Evolutionary conservation across 106 monocot genomes (phyloP), one percentile per base, ranked within the genome.

Genomic region (Gastrodia elata): DNA sequence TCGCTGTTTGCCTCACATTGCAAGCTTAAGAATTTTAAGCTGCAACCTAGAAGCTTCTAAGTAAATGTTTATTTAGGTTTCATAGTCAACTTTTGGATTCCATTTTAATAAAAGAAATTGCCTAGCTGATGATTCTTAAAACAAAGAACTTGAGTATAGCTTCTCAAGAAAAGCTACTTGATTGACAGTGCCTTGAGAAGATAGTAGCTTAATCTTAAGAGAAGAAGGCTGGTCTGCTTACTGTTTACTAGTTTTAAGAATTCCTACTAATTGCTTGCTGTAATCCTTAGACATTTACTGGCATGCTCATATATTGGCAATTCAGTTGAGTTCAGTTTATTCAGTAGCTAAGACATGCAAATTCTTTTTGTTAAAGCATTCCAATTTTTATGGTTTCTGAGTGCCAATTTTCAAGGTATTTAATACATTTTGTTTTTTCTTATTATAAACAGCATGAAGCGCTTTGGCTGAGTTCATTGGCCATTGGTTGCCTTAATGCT

Each of bases 401-500:
- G 4, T 61, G 30, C 32, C 32, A 28, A 26, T 1, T 30, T 30
- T 2, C 34, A 38, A n/a, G n/a, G n/a, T n/a, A n/a, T n/a, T n/a
- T n/a, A n/a, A n/a, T 67, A 36, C 30, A 67, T 67, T 67, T 37
- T 20, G 1, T 67, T 36, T 14, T 65, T 34, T 16, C 28, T 13
- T 33, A 33, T 64, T 64, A 64, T 33, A 64, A 16, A 34, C 33
- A 14, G 5, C 33, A n/a, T n/a, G n/a, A 33, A 13, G 34, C 24
- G 15, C 15, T 35, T 65, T 32, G n/a, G 9, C 32, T 4, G 24
- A 65, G 30, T 34, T 10, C 57, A 65, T 65, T 33, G 35, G 24
- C 34, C 24, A 65, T 65, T 65, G 26, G 65, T 65, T 65, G 65
- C 33, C 65, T 65, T 59, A 46, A 3, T 46, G 33, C 65, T 81